phyloP scores from a whole-genome alignment of 2,329 filamentous ascomycete species.

The Sclerotinia trifoliorum region DNA sequence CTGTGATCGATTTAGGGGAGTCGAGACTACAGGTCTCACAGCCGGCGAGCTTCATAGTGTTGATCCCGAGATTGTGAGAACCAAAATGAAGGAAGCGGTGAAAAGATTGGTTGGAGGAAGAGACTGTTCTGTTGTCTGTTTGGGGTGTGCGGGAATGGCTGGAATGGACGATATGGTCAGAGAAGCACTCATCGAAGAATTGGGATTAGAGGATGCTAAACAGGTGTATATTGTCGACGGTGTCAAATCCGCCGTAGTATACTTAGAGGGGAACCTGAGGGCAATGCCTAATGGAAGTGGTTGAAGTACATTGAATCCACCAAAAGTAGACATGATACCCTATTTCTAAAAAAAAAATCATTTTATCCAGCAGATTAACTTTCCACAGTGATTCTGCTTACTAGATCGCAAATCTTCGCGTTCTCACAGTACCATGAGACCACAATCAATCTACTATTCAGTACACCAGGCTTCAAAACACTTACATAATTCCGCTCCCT shows the following conservation, averaged over 20 bases:
- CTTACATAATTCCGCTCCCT: neutral
- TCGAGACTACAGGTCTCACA: conserved; percentile 76
- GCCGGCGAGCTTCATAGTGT: conserved; percentile 76
- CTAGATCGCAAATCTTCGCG: neutral
- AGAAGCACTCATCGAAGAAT: conserved; percentile 61
- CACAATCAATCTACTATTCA: neutral
- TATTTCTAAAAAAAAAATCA: neutral
- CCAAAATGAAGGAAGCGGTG: conserved; percentile 68
- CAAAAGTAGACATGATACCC: neutral
- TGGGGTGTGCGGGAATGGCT: conserved; percentile 91
- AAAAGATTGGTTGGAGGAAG: conserved; percentile 58
- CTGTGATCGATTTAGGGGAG: conserved; percentile 64
- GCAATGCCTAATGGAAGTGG: conserved; percentile 11
- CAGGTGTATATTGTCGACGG: conserved; percentile 75
- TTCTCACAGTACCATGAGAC: neutral
- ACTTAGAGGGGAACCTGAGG: conserved; percentile 31
- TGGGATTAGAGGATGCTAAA: conserved; percentile 58
- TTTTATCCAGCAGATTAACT: neutral
- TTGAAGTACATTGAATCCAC: neutral
- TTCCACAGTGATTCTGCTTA: neutral
- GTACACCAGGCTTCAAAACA: neutral
- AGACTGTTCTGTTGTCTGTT: conserved; percentile 66
- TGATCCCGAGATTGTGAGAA: conserved; percentile 60
- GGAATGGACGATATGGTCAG: conserved; percentile 77
- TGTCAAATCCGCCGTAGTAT: conserved; percentile 62